Evolutionary conservation across 192 early-diverging fungal species (phyloP), one percentile per base, ranked within the genome.

Genomic region (Geranomyces variabilis): DNA sequence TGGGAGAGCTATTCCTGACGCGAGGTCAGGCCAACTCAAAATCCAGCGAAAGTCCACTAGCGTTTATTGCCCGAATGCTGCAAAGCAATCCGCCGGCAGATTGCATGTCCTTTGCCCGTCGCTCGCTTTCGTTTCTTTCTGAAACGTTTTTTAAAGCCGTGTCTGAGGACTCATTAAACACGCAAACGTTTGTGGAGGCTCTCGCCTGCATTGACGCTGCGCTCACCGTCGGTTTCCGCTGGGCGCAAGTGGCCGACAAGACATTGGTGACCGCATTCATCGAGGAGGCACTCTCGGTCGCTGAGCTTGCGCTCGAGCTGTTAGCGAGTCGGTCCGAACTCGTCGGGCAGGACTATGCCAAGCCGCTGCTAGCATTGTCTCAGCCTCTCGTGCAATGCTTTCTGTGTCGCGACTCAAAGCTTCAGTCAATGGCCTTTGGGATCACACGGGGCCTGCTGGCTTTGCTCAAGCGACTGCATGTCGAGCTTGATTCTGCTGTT

Each of bases 361-460:
- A 60, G 17, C 28, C 29, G 17, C 31, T 60, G 4, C 58, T 28
- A 19, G 29, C 2, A 30, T 7, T 29, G 15, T 30, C 29, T 7
- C 24, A 60, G 7, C 58, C 15, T 5, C 15, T 64, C 9, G 63
- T 46, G 21, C 33, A n/a, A 5, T 64, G 63, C 63, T 64, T 64
- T n/a, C n/a, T 26, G 21, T 41, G 63, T 21, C 15, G 17, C 33
- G 63, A 64, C 28, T 31, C 33, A 36, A 64, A 45, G 43, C 15
- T 45, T 12, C 63, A 64, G 44, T 8, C 17, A 8, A 45, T 44
- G 41, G 63, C 63, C 12, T 64, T 45, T 29, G 5, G 6, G 4
- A 19, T 64, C 41, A 64, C 21, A n/a, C 33, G 33, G 3, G 63
- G 19, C 1, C 34, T 44, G 5, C n/a, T 64, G 44, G 19, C 12